These are phyloP conservation scores for Sordariomycetes sp. DNA, from an alignment of 2,329 filamentous ascomycete species.

Conservation along the genomic window DNA sequence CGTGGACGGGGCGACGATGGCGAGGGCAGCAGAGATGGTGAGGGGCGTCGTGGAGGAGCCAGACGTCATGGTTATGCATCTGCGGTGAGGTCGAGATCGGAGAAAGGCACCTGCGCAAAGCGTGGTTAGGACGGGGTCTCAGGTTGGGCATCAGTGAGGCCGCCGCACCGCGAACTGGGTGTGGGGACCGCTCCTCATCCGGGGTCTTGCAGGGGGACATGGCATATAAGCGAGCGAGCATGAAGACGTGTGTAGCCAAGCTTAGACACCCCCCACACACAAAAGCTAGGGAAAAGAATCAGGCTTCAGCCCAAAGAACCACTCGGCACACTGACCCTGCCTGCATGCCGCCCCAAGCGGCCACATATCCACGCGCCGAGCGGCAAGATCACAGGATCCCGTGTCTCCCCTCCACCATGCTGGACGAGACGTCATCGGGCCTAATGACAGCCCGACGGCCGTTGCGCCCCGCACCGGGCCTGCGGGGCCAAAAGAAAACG, in stretches of 20 bases:
- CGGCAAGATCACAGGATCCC: background rate
- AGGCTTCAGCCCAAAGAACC: too few species aligned
- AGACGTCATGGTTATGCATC: conserved; percentile 73
- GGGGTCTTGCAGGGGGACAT: too few species aligned
- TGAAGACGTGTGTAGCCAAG: too few species aligned
- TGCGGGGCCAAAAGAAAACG: too few species aligned
- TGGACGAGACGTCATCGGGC: background rate
- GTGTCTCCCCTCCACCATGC: background rate
- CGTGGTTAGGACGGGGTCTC: background rate
- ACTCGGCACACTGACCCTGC: background rate
- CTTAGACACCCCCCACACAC: too few species aligned
- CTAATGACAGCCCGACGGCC: background rate
- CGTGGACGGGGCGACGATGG: conserved; percentile 90
- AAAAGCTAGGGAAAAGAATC: too few species aligned
- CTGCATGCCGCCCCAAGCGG: background rate
- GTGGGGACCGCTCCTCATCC: too few species aligned
- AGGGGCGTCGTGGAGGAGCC: conserved; percentile 71
- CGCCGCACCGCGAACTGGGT: too few species aligned
- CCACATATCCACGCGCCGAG: background rate
- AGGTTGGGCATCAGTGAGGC: background rate
- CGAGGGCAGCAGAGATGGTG: conserved; percentile 76
- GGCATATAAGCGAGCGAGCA: too few species aligned
- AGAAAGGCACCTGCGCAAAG: background rate
- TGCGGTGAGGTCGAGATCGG: conserved; percentile 42
- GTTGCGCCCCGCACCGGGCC: background rate